Percentiles rank a stretch among this genome's conserved stretches.
Conservation (phyloP, 768 basidiomycete species). For the Tremella fuciformis region DNA sequence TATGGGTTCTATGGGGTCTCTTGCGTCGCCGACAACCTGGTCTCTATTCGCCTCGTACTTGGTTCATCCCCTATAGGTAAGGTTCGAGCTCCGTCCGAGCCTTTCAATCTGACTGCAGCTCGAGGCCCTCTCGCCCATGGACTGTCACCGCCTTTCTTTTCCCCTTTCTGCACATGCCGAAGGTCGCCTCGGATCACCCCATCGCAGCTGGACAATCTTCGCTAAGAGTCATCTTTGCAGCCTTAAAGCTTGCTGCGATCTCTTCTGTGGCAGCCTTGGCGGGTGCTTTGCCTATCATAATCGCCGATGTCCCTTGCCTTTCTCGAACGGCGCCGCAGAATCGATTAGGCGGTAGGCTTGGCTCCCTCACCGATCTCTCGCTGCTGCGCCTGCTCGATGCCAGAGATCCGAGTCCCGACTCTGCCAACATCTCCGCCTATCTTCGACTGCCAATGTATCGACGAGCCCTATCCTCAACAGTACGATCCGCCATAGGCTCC, state of each 20-base stretch:
- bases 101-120: neutral
- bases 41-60: conserved; percentile 29
- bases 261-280: conserved; percentile 69
- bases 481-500: conserved; percentile 41
- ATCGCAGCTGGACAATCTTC: conserved; percentile 72
- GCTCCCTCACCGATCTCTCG: conserved; percentile 71
- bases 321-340: conserved; percentile 57
- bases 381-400: conserved; percentile 69
- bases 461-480: conserved; percentile 42
- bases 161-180: conserved; percentile 65
- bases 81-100: neutral
- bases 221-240: conserved; percentile 68
- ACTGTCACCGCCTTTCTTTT: conserved; percentile 67
- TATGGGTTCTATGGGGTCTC: conserved; percentile 36
- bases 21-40: conserved; percentile 22
- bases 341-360: conserved; percentile 61
- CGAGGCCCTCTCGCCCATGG: conserved; percentile 38
- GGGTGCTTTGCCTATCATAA: conserved; percentile 71
- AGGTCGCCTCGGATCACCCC: conserved; percentile 58
- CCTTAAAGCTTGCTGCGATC: conserved; percentile 63
- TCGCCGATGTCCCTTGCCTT: conserved; percentile 68
- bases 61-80: conserved; percentile 31
- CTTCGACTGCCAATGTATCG: conserved; percentile 23
- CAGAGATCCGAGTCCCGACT: conserved; percentile 51
- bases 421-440: conserved; percentile 47